These are phyloP conservation scores for Vigna unguiculata DNA, from an alignment of 306 rosid genomes.

Conservation along the genomic window DNA sequence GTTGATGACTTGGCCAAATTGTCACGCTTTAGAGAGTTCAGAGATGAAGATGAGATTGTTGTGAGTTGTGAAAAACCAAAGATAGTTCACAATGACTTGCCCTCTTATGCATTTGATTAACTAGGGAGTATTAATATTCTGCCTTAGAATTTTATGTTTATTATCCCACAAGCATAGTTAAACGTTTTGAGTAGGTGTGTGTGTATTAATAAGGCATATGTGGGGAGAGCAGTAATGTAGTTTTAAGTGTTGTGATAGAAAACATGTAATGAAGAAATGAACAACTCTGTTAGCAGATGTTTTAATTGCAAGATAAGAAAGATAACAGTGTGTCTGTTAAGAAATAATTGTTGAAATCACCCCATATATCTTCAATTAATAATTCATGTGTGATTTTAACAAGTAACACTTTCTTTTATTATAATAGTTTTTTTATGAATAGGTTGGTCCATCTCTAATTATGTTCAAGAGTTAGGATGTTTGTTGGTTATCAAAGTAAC, in stretches of 20 bases:
- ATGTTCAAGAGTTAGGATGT: too few relatives aligned
- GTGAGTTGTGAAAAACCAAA: conserved; percentile 60
- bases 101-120: conserved; percentile 60
- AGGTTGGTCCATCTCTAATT: too few relatives aligned
- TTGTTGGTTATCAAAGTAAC: too few relatives aligned
- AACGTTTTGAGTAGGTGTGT: background rate
- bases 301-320: background rate
- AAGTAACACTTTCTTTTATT: too few relatives aligned
- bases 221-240: background rate
- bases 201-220: background rate
- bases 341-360: too few relatives aligned
- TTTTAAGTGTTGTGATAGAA: background rate
- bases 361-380: background rate
- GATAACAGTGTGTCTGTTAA: background rate
- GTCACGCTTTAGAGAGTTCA: conserved; percentile 70
- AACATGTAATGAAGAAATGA: background rate
- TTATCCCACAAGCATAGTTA: background rate
- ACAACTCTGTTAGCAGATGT: background rate
- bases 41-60: conserved; percentile 54
- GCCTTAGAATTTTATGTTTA: too few relatives aligned
- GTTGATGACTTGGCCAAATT: conserved; percentile 71
- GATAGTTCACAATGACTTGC: conserved; percentile 39
- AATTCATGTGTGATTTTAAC: background rate
- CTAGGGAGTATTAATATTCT: conserved; percentile 3
- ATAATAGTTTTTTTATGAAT: too few relatives aligned